Percentiles rank a stretch among this genome's conserved stretches.
Conservation (phyloP, 1,284 basidiomycete species). For the Moesziomyces sp. region DNA sequence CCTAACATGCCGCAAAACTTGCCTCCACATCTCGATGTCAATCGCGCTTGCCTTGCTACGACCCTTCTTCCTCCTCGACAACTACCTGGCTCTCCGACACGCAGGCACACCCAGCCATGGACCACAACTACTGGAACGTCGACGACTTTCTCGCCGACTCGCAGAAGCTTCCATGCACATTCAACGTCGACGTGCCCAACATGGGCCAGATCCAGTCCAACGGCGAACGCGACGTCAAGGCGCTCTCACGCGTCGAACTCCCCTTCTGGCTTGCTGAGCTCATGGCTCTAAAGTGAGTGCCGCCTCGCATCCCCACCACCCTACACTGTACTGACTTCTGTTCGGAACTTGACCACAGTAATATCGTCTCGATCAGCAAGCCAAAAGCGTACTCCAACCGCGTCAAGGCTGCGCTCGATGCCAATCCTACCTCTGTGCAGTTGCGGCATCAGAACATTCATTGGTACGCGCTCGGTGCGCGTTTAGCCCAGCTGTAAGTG, state of each 20-base stretch:
- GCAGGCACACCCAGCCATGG: slow-evolving; percentile 36
- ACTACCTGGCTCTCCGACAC: background rate
- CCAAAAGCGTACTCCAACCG: slow-evolving; percentile 57
- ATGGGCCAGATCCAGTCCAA: slow-evolving; percentile 60
- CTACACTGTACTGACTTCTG: no score
- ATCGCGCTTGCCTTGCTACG: background rate
- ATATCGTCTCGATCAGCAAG: slow-evolving; percentile 59
- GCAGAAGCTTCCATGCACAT: slow-evolving; percentile 59
- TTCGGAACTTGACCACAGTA: no score
- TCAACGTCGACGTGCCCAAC: slow-evolving; percentile 62
- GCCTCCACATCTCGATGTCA: no score
- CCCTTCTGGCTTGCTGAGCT: slow-evolving; percentile 66
- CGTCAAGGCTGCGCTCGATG: slow-evolving; percentile 63
- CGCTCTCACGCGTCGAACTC: slow-evolving; percentile 58
- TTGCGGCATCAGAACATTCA: slow-evolving; percentile 55
- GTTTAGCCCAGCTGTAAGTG: slow-evolving; percentile 59
- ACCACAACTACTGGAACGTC: slow-evolving; percentile 63
- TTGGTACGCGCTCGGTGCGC: slow-evolving; percentile 64
- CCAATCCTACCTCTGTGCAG: slow-evolving; percentile 56
- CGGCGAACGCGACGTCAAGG: slow-evolving; percentile 57
- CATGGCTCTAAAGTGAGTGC: slow-evolving; percentile 59
- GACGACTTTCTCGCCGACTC: slow-evolving; percentile 61
- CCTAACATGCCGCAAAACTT: no score
- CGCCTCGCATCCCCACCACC: no score
- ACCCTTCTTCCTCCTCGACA: background rate